Evolutionary conservation across 306 rosid species (phyloP), one percentile per base, ranked within the genome.

Genomic region (Gynostemma pentaphyllum): DNA sequence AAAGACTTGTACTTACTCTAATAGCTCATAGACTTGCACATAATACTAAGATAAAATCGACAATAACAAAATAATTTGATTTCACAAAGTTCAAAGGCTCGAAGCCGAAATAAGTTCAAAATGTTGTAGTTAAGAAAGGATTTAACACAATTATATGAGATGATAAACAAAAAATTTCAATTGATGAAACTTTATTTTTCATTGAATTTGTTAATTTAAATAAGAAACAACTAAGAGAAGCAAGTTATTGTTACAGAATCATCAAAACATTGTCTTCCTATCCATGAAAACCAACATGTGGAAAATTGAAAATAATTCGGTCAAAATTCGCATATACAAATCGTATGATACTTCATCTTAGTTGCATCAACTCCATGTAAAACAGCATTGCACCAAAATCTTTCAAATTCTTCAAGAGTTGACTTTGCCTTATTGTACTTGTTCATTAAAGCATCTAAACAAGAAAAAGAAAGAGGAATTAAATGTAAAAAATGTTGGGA

Each of bases 261-360:
- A 76, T 1, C 4, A 0, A 1, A 4, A 0, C 0, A 57, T 14
- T 5, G 26, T 30, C 67, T 69, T 80, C 94, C 28, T 15, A 78
- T 23, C 77, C 45, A 18, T 18, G 28, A 45, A 85, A 85, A 46
- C 86, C 94, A 0, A 82, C 86, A 72, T 82, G 94, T 49, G 88
- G 94, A 50, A 86, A 83, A 65, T 86, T 86, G 73, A 72, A 83
- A 66, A 81, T 70, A 44, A 86, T 52, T 19, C 78, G 56, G 73
- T 86, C 89, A 52, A 86, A 52, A 5, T 52, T 52, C 59, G 10
- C 59, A 26, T 52, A 27, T 27, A 11, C 10, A 85, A 71, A 51
- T 68, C 62, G 78, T n/a, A 51, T 75, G 67, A 45, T 14, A 7
- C 42, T 55, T 64, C 95, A 86, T 79, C 61, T n/a, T 55, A 14